Percentiles rank a stretch among this genome's conserved stretches.
Evolutionary conservation across 2,329 filamentous ascomycete genomes (phyloP).

Genomic region (Pestalotiopsis sp.): DNA sequence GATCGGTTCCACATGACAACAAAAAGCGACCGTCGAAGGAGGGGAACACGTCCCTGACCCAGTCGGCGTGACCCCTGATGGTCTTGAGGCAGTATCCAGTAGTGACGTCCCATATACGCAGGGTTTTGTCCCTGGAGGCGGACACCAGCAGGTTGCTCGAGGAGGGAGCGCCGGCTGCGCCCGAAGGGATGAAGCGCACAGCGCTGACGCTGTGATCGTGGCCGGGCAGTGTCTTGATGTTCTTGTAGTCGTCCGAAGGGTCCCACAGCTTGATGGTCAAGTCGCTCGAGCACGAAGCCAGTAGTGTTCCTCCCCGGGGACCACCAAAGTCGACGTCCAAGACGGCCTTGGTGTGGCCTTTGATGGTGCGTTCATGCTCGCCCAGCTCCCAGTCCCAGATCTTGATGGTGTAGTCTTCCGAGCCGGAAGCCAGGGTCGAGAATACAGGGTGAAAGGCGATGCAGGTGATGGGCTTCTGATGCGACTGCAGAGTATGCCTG

Average conservation of each 20-base stretch:
- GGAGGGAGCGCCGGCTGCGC: constrained; percentile 74
- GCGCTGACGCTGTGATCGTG: constrained; percentile 92
- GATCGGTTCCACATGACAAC: constrained; percentile 80
- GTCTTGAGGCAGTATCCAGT: constrained; percentile 93
- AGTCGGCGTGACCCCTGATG: constrained; percentile 81
- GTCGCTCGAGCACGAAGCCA: constrained; percentile 85
- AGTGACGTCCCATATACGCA: constrained; percentile 90
- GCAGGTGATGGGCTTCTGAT: constrained; percentile 79
- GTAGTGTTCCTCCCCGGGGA: constrained; percentile 74
- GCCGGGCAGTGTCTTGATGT: constrained; percentile 85
- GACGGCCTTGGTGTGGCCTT: constrained; percentile 88
- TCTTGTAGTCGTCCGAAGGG: constrained; percentile 89
- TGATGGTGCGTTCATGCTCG: constrained; percentile 86
- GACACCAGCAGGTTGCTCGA: constrained; percentile 85
- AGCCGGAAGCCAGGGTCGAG: constrained; percentile 85
- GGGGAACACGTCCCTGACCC: constrained; percentile 87
- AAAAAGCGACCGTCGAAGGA: constrained; percentile 83
- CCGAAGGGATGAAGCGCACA: constrained; percentile 84
- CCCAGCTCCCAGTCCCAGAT: constrained; percentile 97
- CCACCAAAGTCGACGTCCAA: constrained; percentile 90
- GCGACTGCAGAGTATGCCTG: constrained; percentile 80
- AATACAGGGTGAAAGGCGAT: constrained; percentile 93
- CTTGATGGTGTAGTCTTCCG: constrained; percentile 92
- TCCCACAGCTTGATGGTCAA: constrained; percentile 96
- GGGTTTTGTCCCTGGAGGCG: constrained; percentile 80